Percentiles rank a stretch among this genome's conserved stretches.
These are phyloP conservation scores for Cladophialophora bantiana DNA, from an alignment of 2,329 filamentous ascomycete genomes.

Conservation along the genomic window DNA sequence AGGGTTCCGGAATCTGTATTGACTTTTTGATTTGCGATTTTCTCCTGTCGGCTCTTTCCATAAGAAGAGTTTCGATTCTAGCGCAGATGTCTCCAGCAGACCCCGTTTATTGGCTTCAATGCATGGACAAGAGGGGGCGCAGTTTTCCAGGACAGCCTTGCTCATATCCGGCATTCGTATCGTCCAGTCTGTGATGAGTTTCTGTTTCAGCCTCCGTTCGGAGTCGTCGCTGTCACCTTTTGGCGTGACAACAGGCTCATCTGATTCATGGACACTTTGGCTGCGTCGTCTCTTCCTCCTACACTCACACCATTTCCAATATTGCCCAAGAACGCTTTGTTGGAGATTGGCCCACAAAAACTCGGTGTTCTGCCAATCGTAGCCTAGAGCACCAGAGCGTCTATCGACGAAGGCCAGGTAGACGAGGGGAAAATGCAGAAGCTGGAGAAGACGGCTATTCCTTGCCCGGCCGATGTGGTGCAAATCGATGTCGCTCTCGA, in stretches of 20 bases:
- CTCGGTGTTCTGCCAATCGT: neutral
- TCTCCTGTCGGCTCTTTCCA: conserved; percentile 4
- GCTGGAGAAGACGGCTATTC: conserved; percentile 26
- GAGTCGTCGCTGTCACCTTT: neutral
- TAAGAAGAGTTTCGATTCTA: conserved; percentile 10
- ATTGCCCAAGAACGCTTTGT: conserved; percentile 23
- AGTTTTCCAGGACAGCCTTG: neutral
- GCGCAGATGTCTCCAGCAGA: neutral
- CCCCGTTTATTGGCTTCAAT: conserved; percentile 17
- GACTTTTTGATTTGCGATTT: neutral
- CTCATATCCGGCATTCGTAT: conserved; percentile 8
- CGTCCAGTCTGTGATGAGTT: conserved; percentile 20
- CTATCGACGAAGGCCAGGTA: conserved; percentile 19
- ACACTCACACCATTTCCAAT: conserved; percentile 25
- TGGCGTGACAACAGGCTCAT: neutral
- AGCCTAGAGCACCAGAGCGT: neutral
- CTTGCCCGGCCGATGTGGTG: conserved; percentile 19
- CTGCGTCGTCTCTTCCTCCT: conserved; percentile 21
- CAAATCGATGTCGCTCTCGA: conserved; percentile 25
- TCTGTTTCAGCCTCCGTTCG: conserved; percentile 12
- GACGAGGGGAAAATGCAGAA: conserved; percentile 19
- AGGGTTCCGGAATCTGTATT: conserved; percentile 4
- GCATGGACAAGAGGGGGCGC: conserved; percentile 15
- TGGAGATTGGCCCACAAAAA: conserved; percentile 15
- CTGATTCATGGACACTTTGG: conserved; percentile 13